A percentile compares a stretch with the other conserved stretches of the same genome.
phyloP scores from a whole-genome alignment of 805 yeast species.

The Nakazawaea ishiwadae region DNA sequence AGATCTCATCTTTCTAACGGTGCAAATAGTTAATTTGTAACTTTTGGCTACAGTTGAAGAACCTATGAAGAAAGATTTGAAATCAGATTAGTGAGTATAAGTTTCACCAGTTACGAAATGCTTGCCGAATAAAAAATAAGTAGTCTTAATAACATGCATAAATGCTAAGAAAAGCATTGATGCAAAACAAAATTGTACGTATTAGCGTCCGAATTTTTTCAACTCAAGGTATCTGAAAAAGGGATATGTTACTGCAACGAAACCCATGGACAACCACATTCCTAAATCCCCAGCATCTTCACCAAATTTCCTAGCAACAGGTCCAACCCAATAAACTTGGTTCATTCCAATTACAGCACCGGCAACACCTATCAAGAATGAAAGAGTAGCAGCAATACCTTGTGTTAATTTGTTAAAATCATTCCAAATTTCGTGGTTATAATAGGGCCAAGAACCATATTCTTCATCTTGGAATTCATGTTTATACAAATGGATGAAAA shows the following conservation, averaged over 20 bases:
- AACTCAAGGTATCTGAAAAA: slow-evolving; percentile 61
- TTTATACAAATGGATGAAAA: slow-evolving; percentile 36
- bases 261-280: slow-evolving; percentile 72
- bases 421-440: slow-evolving; percentile 77
- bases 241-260: slow-evolving; percentile 64
- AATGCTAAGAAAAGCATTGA: too few relatives aligned
- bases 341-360: slow-evolving; percentile 89
- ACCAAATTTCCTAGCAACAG: slow-evolving; percentile 62
- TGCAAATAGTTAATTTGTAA: too few relatives aligned
- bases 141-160: too few relatives aligned
- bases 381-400: slow-evolving; percentile 65
- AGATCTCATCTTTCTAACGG: too few relatives aligned
- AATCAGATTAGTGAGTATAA: too few relatives aligned
- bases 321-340: slow-evolving; percentile 80
- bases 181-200: too few relatives aligned
- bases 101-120: too few relatives aligned
- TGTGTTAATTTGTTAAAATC: slow-evolving; percentile 52
- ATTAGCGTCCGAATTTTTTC: slow-evolving; percentile 47
- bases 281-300: slow-evolving; percentile 76
- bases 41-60: too few relatives aligned
- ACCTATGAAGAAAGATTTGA: too few relatives aligned
- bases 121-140: too few relatives aligned
- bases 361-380: slow-evolving; percentile 66
- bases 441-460: slow-evolving; percentile 31
- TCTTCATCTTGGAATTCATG: slow-evolving; percentile 32